Evolutionary conservation across 768 basidiomycete species (phyloP), one percentile per base, ranked within the genome.

Genomic region (Lepiota brunneoincarnata): DNA sequence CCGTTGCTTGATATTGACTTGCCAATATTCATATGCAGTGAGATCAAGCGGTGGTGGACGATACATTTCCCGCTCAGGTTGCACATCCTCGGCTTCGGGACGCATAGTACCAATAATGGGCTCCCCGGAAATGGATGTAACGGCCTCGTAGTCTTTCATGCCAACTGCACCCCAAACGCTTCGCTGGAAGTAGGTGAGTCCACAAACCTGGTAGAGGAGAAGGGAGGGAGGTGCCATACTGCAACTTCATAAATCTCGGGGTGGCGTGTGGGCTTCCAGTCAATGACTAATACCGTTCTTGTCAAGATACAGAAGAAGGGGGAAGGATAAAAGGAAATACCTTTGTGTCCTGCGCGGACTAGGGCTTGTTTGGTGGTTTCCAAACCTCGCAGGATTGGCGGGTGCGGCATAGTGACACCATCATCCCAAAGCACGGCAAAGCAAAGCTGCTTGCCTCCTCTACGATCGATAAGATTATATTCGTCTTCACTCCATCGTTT

Each of bases 381-480:
- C 39, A 93, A 64, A 0, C 81, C 89, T 35, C 91, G 72, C 6
- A 61, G 63, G 17, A 90, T 68, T 0, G 91, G 89, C 1, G 89
- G 87, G 58, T 84, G 78, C 0, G 89, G 87, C 21, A 69, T 61
- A 11, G 80, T 66, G n/a, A 75, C 48, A 1, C 79, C 83, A 59
- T 91, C 83, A 58, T 89, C 76, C 82, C 83, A 85, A 68, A 88
- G 70, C 49, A 91, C 75, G 0, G 69, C 82, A 59, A 84, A 81
- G 60, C 84, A 82, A 5, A 83, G 63, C 23, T 67, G 59, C 38
- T 72, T 72, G n/a, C 80, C 81, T 7, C 68, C 64, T 9, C 79
- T 81, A 54, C 84, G 84, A 21, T 88, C 84, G 14, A 59, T 61
- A n/a, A 91, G 73, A 4, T 64, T 62, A 64, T 87, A 90, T 40